Evolutionary conservation across 2,329 filamentous ascomycete genomes (phyloP).

Genomic region (Pseudocercospora crystallina): DNA sequence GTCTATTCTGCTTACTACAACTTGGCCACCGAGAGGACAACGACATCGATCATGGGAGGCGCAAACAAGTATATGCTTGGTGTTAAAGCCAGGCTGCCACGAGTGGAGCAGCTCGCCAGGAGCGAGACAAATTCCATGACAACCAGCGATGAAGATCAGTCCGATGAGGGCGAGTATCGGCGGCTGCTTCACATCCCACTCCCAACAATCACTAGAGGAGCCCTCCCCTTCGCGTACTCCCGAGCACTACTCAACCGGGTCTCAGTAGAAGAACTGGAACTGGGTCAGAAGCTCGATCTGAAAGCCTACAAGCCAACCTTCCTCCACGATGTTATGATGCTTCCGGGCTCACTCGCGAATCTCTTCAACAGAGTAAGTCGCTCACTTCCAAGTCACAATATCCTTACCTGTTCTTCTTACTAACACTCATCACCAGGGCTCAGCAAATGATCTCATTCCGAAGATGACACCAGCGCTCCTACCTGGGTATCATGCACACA

Average conservation of each 20-base stretch:
- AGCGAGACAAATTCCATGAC: background rate
- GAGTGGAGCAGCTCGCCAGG: background rate
- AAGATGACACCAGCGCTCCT: slow-evolving; percentile 32
- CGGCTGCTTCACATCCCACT: slow-evolving; percentile 6
- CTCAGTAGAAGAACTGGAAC: slow-evolving; percentile 50
- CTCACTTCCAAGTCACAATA: too few relatives aligned
- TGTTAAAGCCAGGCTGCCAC: background rate
- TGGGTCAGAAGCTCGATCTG: slow-evolving; percentile 36
- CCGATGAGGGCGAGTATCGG: background rate
- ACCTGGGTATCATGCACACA: slow-evolving; percentile 22
- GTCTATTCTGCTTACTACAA: too few relatives aligned
- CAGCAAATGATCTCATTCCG: slow-evolving; percentile 22
- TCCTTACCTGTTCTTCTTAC: background rate
- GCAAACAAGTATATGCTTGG: background rate
- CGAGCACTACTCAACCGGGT: slow-evolving; percentile 30
- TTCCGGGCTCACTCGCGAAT: slow-evolving; percentile 45
- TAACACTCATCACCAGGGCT: slow-evolving; percentile 8
- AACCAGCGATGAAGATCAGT: slow-evolving; percentile 2
- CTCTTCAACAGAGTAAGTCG: slow-evolving; percentile 27
- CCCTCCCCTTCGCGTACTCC: slow-evolving; percentile 24
- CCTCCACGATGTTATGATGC: slow-evolving; percentile 50
- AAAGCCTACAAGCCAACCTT: slow-evolving; percentile 57
- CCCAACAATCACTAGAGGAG: slow-evolving; percentile 11
- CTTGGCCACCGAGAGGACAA: too few relatives aligned
- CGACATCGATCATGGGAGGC: too few relatives aligned